phyloP scores from a whole-genome alignment of 192 early-diverging fungal genomes.

The Funneliformis mosseae region DNA sequence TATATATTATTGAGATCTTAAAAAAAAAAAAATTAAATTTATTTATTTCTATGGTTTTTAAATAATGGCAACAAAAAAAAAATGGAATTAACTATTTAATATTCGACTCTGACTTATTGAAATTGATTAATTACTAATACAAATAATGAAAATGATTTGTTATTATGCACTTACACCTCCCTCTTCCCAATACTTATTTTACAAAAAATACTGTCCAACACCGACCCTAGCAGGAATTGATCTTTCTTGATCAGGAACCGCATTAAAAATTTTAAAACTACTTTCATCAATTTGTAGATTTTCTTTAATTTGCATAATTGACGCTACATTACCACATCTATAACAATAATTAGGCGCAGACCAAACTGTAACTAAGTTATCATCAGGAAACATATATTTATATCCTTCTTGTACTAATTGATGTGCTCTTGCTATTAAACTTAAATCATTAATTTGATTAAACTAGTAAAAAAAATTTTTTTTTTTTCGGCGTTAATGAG shows the following conservation, averaged over 20 bases:
- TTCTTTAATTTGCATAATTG: constrained; percentile 87
- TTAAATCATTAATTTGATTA: constrained; percentile 88
- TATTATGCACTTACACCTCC: no score
- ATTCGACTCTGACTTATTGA: no score
- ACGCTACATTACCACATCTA: constrained; percentile 95
- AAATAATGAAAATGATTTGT: no score
- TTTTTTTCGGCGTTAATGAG: no score
- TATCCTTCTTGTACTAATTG: constrained; percentile 98
- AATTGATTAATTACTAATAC: no score
- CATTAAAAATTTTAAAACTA: constrained; percentile 95
- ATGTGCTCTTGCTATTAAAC: constrained; percentile 92
- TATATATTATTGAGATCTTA: no score
- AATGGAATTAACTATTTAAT: no score
- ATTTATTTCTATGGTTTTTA: no score
- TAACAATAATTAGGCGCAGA: constrained; percentile 98
- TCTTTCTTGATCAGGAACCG: constrained; percentile 89
- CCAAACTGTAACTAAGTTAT: constrained; percentile 96
- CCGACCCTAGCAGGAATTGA: constrained; percentile 44
- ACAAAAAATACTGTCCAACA: constrained; percentile 51
- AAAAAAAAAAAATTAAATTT: no score
- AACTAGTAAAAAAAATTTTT: constrained; percentile 59
- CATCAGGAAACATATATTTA: constrained; percentile 92
- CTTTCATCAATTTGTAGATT: constrained; percentile 74
- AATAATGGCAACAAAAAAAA: no score
- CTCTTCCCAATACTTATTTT: not conserved